A percentile compares a stretch with the other conserved stretches of the same genome.
These are phyloP conservation scores for Kodamaea hsintzibuensis DNA, from an alignment of 805 yeast species.

Conservation along the genomic window DNA sequence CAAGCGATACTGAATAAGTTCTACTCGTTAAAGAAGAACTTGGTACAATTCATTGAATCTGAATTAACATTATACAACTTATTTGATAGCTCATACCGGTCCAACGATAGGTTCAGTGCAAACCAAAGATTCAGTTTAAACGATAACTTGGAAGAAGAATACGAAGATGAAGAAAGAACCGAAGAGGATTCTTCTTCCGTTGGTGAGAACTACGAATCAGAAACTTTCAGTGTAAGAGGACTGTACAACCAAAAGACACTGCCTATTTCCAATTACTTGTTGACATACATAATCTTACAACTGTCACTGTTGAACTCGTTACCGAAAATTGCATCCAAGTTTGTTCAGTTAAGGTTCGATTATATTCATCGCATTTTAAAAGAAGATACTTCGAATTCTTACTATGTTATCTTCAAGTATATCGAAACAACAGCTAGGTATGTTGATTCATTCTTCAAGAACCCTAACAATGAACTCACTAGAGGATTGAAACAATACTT, in stretches of 20 bases:
- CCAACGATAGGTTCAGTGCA: slow-evolving; percentile 18
- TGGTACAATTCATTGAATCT: slow-evolving; percentile 19
- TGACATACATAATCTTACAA: slow-evolving; percentile 33
- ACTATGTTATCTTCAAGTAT: slow-evolving; percentile 27
- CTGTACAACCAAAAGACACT: slow-evolving; percentile 6
- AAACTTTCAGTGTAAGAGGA: slow-evolving; percentile 7
- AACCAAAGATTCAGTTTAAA: slow-evolving; percentile 16
- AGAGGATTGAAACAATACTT: slow-evolving; percentile 15
- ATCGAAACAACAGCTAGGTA: slow-evolving; percentile 36
- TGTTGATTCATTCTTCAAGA: slow-evolving; percentile 23
- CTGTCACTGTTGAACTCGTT: slow-evolving; percentile 8
- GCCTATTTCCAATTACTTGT: slow-evolving; percentile 23
- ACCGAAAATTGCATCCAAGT: slow-evolving; percentile 20
- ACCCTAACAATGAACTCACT: slow-evolving; percentile 15
- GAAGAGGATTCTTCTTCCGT: slow-evolving; percentile 13
- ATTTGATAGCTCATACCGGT: slow-evolving; percentile 16
- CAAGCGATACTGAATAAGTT: slow-evolving; percentile 17
- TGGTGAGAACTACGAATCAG: slow-evolving; percentile 14
- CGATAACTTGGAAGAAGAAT: slow-evolving; percentile 11
- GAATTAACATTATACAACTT: slow-evolving; percentile 26
- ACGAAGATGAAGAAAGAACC: slow-evolving; percentile 13
- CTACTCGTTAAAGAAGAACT: slow-evolving; percentile 7
- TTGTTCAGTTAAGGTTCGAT: slow-evolving; percentile 25
- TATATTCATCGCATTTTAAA: slow-evolving; percentile 17
- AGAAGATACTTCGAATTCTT: not conserved